Percentiles rank a stretch among this genome's conserved stretches.
Conservation (phyloP, 257 asterid genomes). For the Ajuga chamaepitys region DNA sequence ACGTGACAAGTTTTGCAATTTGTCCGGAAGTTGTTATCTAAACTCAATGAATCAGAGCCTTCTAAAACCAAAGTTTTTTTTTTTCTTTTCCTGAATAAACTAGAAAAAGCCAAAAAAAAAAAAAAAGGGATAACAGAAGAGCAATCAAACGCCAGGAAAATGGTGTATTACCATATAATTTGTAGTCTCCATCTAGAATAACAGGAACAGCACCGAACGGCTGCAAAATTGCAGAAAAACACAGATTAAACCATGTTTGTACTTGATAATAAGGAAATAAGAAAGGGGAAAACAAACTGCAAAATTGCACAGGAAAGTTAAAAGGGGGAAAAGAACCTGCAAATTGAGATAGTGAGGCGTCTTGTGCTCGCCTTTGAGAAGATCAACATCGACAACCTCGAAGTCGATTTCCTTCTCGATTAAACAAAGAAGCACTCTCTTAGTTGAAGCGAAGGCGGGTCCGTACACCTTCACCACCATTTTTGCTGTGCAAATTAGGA, state of each 20-base stretch:
- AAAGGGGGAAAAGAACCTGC: slow-evolving; percentile 10
- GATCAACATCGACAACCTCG: slow-evolving; percentile 20
- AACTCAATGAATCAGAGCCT: too few species aligned
- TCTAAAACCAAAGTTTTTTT: too few species aligned
- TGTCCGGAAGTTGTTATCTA: too few species aligned
- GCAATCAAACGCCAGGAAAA: background rate
- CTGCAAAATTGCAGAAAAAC: slow-evolving; percentile 18
- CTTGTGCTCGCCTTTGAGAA: slow-evolving; percentile 10
- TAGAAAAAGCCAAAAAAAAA: too few species aligned
- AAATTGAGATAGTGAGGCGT: slow-evolving; percentile 16
- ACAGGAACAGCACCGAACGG: slow-evolving; percentile 45
- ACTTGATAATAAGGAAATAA: too few species aligned
- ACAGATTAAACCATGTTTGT: background rate
- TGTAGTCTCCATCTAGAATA: slow-evolving; percentile 44
- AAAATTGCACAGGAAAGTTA: background rate
- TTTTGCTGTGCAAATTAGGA: background rate
- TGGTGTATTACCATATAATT: slow-evolving; percentile 29
- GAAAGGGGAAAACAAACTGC: background rate
- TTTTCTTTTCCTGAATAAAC: too few species aligned
- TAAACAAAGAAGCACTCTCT: slow-evolving; percentile 16
- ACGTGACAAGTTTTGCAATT: too few species aligned
- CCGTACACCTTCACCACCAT: slow-evolving; percentile 40
- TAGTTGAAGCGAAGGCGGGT: slow-evolving; percentile 11
- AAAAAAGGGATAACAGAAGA: background rate
- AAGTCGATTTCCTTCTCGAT: slow-evolving; percentile 21